These are phyloP conservation scores for Cordyceps cateniannulata DNA, from an alignment of 2,329 filamentous ascomycete genomes.

Conservation along the genomic window DNA sequence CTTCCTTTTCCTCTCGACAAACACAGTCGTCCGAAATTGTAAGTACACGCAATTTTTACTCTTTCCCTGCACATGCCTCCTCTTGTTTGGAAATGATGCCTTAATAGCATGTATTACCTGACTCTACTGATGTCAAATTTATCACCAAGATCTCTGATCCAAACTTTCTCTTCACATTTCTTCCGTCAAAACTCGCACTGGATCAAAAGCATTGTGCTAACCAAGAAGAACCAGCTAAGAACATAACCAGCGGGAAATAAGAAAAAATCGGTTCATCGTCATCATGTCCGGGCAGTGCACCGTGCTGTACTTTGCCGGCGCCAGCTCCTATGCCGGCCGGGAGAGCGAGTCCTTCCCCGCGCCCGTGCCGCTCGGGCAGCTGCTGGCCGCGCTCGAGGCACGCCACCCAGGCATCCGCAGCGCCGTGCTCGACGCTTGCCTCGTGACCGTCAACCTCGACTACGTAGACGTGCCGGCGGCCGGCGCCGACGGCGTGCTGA, in stretches of 20 bases:
- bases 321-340: slow-evolving; percentile 63
- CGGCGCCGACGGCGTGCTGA: slow-evolving; percentile 37
- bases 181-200: not conserved
- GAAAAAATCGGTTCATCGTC: not conserved
- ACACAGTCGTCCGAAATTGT: slow-evolving; percentile 24
- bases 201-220: slow-evolving; percentile 18
- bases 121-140: slow-evolving; percentile 51
- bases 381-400: slow-evolving; percentile 63
- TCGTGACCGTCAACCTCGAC: slow-evolving; percentile 73
- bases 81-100: slow-evolving; percentile 42
- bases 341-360: slow-evolving; percentile 59
- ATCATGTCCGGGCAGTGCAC: slow-evolving; percentile 54
- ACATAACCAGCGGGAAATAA: slow-evolving; percentile 9
- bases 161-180: slow-evolving; percentile 17
- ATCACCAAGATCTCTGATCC: slow-evolving; percentile 69
- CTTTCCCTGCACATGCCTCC: not conserved
- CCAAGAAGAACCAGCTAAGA: not conserved
- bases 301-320: slow-evolving; percentile 75
- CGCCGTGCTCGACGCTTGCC: slow-evolving; percentile 63
- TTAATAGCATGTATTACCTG: slow-evolving; percentile 54
- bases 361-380: slow-evolving; percentile 53
- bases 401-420: slow-evolving; percentile 62
- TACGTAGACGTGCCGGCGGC: slow-evolving; percentile 63
- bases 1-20: slow-evolving; percentile 8
- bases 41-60: slow-evolving; percentile 17